phyloP scores from a whole-genome alignment of 345 rosid genomes.

The Camelina neglecta region DNA sequence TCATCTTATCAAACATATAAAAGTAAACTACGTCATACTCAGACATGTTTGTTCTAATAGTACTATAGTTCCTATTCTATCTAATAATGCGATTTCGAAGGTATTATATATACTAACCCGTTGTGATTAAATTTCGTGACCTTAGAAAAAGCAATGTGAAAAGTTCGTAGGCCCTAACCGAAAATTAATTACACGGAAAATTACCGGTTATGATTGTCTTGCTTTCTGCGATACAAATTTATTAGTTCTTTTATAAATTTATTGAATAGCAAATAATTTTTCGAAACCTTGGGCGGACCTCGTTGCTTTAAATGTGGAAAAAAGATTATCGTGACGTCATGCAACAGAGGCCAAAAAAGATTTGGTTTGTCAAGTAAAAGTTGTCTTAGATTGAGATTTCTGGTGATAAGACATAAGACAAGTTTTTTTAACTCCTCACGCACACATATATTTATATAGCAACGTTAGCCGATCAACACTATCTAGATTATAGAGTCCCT shows the following conservation, averaged over 20 bases:
- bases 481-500: not conserved
- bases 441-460: not conserved
- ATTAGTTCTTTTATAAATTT: not conserved
- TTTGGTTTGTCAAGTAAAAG: slow-evolving; percentile 23
- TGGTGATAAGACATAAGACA: slow-evolving; percentile 14
- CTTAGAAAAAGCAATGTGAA: not conserved
- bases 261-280: slow-evolving; percentile 3
- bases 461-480: not conserved
- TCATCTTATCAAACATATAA: not conserved
- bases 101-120: not conserved
- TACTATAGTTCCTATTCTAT: too few species aligned
- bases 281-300: not conserved
- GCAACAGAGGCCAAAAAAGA: slow-evolving; percentile 18
- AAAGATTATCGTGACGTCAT: not conserved
- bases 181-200: not conserved
- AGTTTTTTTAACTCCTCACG: not conserved
- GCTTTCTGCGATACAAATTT: slow-evolving; percentile 28
- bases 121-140: not conserved
- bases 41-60: too few species aligned
- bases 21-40: not conserved
- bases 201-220: slow-evolving; percentile 10
- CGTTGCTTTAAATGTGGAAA: slow-evolving; percentile 12
- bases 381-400: slow-evolving; percentile 20
- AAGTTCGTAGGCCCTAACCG: slow-evolving; percentile 9
- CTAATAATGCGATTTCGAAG: too few species aligned